Base-by-base conservation (phyloP, 306 rosid species). In the Gastrolobium villosum region DNA sequence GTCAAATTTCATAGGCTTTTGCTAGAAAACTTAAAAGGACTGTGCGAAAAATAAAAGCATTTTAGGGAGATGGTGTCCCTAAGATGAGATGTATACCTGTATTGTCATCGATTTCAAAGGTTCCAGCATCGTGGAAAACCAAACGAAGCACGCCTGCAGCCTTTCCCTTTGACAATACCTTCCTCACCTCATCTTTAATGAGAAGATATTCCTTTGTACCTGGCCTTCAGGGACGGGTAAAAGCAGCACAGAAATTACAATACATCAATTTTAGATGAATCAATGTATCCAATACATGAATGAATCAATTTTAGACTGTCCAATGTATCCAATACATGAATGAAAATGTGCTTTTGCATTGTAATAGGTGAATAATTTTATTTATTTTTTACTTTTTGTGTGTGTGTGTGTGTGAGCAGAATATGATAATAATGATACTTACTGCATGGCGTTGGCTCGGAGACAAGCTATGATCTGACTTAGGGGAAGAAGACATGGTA, bases 121-220 rank as follows among this genome's bases (percentile, higher is more conserved):
- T 91, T 71, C 98, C 99, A 0, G 99, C 97, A 75, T 93, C 98
- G 26, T 93, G 99, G 79, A 95, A 95, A 63, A 93, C 99, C 84
- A 93, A 48, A 37, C 98, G 98, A 80, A 95, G 99, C 70, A 93
- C 86, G 32, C 93, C 98, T 1, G 99, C 90, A 0, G 98, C 96
- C 81, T 86, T 91, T 62, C 79, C 90, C 70, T 85, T 93, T 0
- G 97, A 84, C 69, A 95, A 84, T 28, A 90, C 92, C 84, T 87
- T 93, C 79, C 86, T 81, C 40, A 93, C 78, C 77, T 95, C 94
- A 72, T 87, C 89, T 84, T 88, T 91, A 59, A 93, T 86, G 39
- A 81, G 73, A 77, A 80, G 75, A 87, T 87, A 84, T 73, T 86
- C 87, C 46, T 65, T 75, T 20, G 75, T 56, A 67, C 55, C 88